phyloP scores from a whole-genome alignment of 305 asterid genomes.

The Fraxinus angustifolia region DNA sequence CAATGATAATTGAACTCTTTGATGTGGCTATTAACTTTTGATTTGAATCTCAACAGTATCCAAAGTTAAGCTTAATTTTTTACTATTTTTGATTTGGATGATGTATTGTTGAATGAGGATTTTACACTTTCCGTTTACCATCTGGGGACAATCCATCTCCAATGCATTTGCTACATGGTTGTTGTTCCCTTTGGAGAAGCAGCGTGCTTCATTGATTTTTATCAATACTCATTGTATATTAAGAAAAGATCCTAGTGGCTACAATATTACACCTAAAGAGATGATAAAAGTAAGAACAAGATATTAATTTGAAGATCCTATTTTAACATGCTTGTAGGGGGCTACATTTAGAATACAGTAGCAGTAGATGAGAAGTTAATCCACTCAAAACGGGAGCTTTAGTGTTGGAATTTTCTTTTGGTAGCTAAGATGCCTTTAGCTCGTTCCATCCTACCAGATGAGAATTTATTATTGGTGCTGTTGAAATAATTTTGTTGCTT shows the following conservation, averaged over 20 bases:
- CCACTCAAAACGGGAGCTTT: background rate
- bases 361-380: background rate
- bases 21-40: constrained; percentile 2
- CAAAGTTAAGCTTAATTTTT: background rate
- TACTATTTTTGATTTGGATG: background rate
- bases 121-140: background rate
- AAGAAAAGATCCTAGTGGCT: background rate
- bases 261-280: background rate
- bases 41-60: background rate
- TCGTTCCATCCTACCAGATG: background rate
- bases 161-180: background rate
- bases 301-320: background rate
- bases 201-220: background rate
- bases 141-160: background rate
- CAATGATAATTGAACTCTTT: background rate
- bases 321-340: background rate
- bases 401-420: background rate
- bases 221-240: background rate
- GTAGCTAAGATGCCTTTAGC: background rate
- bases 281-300: background rate
- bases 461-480: background rate
- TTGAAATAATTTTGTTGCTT: background rate
- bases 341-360: background rate
- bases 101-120: background rate
- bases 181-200: background rate